These are phyloP conservation scores for Aspergillus ibericus DNA, from an alignment of 2,329 filamentous ascomycete genomes.

Conservation along the genomic window DNA sequence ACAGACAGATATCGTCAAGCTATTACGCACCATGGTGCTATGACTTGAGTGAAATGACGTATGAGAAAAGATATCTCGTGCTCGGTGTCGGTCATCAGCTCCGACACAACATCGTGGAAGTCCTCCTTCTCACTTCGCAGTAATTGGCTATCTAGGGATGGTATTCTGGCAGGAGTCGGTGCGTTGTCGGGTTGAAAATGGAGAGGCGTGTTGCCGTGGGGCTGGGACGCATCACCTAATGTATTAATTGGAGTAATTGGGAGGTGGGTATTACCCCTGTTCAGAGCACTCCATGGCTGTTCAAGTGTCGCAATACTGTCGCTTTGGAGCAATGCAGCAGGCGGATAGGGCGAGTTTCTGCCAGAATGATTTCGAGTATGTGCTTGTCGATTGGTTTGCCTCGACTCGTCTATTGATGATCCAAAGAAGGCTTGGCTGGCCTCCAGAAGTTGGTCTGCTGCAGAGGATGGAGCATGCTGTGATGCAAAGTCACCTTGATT, in stretches of 20 bases:
- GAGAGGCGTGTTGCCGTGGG: background rate
- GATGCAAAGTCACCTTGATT: background rate
- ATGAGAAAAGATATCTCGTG: slow-evolving; percentile 41
- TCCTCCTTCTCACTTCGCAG: slow-evolving; percentile 30
- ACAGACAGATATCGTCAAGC: background rate
- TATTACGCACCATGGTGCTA: slow-evolving; percentile 37
- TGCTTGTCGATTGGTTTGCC: background rate
- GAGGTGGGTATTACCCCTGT: background rate
- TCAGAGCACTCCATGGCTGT: slow-evolving; percentile 5
- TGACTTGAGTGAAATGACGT: slow-evolving; percentile 37
- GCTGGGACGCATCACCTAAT: background rate
- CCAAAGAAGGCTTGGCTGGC: background rate
- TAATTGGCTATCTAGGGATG: slow-evolving; percentile 18
- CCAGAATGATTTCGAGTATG: background rate
- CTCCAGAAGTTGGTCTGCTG: background rate
- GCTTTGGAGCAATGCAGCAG: background rate
- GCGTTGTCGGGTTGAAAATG: background rate
- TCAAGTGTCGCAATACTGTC: background rate
- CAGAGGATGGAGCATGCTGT: background rate
- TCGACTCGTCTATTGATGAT: background rate
- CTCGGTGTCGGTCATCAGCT: slow-evolving; percentile 39
- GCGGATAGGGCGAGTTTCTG: background rate
- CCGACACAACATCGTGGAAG: slow-evolving; percentile 37
- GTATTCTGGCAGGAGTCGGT: slow-evolving; percentile 1
- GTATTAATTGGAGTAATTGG: slow-evolving; percentile 2